Conservation (phyloP, 1,139 yeast species). For the Taphrina wiesneri region DNA sequence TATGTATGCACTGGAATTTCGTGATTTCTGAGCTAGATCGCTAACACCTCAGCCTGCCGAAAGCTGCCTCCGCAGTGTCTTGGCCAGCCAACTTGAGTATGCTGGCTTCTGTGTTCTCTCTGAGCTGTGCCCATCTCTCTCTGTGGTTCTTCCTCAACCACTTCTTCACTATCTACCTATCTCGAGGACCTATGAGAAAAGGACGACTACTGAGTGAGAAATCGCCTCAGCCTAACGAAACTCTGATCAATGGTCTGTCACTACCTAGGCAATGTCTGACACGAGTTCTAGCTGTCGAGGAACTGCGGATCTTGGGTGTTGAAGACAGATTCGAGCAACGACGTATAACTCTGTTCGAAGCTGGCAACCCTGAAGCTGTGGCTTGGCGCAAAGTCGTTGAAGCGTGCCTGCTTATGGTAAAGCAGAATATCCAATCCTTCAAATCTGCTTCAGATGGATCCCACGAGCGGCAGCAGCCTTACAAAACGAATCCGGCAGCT, state of each 20-base stretch:
- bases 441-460: not conserved
- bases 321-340: not conserved
- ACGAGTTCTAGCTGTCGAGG: conserved; percentile 14
- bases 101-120: not conserved
- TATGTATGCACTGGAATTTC: conserved; percentile 7
- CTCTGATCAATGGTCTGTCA: conserved; percentile 12
- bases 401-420: conserved; percentile 1
- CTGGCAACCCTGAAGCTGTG: conserved; percentile 24
- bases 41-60: not conserved
- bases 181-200: conserved; percentile 12
- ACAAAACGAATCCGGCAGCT: not conserved
- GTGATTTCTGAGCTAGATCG: not conserved
- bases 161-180: conserved; percentile 16
- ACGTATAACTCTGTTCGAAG: conserved; percentile 12
- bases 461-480: not conserved
- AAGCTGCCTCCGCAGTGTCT: not conserved
- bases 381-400: conserved; percentile 15
- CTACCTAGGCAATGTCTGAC: not conserved
- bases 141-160: conserved; percentile 12
- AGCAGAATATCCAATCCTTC: not conserved
- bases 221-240: conserved; percentile 18
- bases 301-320: conserved; percentile 1
- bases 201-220: conserved; percentile 12
- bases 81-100: conserved; percentile 17
- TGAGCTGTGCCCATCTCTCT: not conserved